Percentiles rank a stretch among this genome's conserved stretches.
Conservation (phyloP, 192 early-diverging fungal genomes). For the Coemansia asiatica region DNA sequence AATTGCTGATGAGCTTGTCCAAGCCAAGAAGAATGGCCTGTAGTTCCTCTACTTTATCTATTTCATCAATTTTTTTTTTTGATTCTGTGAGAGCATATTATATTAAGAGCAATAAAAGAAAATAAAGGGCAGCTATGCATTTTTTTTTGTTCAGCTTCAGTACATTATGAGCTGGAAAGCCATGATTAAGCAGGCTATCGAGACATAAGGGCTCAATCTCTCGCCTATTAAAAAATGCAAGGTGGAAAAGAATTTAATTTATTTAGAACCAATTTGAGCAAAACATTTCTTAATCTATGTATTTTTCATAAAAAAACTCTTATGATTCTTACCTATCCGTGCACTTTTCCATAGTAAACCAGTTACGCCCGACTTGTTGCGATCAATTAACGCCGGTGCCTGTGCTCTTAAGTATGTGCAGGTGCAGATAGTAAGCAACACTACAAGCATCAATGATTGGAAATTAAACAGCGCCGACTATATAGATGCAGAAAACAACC, state of each 20-base stretch:
- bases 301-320: too few relatives aligned
- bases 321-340: conserved; percentile 84
- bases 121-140: not conserved
- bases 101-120: conserved; percentile 9
- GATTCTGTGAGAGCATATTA: not conserved
- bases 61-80: conserved; percentile 5
- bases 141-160: conserved; percentile 11
- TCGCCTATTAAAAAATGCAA: conserved; percentile 65
- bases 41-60: not conserved
- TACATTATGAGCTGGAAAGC: conserved; percentile 66
- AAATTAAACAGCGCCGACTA: conserved; percentile 98
- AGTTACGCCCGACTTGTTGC: conserved; percentile 84
- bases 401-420: conserved; percentile 91
- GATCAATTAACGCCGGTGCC: conserved; percentile 80
- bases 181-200: conserved; percentile 86
- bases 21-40: conserved; percentile 30
- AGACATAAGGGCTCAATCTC: conserved; percentile 91
- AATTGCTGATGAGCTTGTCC: conserved; percentile 51
- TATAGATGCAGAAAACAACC: not conserved
- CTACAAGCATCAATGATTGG: conserved; percentile 84
- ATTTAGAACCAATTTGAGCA: too few relatives aligned
- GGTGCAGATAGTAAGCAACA: conserved; percentile 94
- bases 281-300: too few relatives aligned
- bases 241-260: not conserved
- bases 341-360: conserved; percentile 96